Conservation (phyloP, 225 moss, liverwort and hornwort genomes). For the Sphagnum tenellum region DNA sequence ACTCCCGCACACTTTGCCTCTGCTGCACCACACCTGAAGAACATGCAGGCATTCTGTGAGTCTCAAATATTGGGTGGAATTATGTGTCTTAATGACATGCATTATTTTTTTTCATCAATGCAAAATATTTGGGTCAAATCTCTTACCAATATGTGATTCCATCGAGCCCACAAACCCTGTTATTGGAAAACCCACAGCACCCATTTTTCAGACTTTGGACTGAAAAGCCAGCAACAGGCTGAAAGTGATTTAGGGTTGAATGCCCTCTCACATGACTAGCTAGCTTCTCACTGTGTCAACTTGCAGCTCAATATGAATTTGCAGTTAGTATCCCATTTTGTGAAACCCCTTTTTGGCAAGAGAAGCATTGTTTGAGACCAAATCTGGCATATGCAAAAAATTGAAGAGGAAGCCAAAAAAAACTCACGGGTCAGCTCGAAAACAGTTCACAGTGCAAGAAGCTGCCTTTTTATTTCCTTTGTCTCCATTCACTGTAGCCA, state of each 20-base stretch:
- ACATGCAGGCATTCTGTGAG: neutral
- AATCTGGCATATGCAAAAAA: neutral
- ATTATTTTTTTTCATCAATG: too few relatives aligned
- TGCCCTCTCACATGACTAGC: too few relatives aligned
- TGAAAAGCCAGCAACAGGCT: too few relatives aligned
- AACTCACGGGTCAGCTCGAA: slow-evolving; percentile 29
- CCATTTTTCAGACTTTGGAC: too few relatives aligned
- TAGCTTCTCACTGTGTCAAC: too few relatives aligned
- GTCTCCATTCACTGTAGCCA: too few relatives aligned
- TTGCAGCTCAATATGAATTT: neutral
- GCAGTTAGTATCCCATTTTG: neutral
- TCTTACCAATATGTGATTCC: slow-evolving; percentile 72
- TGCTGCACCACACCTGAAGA: slow-evolving; percentile 67
- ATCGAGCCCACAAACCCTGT: slow-evolving; percentile 73
- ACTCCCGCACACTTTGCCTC: slow-evolving; percentile 87
- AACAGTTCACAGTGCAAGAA: slow-evolving; percentile 26
- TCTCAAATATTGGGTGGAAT: neutral
- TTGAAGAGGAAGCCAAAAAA: neutral
- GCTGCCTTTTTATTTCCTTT: slow-evolving; percentile 4
- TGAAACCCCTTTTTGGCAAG: neutral
- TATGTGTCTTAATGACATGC: neutral
- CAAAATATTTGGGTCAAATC: neutral
- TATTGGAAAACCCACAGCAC: neutral
- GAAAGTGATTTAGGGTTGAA: too few relatives aligned
- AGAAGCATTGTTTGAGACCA: neutral